These are phyloP conservation scores for Abrus pulchellus DNA, from an alignment of 306 rosid genomes.

Conservation along the genomic window DNA sequence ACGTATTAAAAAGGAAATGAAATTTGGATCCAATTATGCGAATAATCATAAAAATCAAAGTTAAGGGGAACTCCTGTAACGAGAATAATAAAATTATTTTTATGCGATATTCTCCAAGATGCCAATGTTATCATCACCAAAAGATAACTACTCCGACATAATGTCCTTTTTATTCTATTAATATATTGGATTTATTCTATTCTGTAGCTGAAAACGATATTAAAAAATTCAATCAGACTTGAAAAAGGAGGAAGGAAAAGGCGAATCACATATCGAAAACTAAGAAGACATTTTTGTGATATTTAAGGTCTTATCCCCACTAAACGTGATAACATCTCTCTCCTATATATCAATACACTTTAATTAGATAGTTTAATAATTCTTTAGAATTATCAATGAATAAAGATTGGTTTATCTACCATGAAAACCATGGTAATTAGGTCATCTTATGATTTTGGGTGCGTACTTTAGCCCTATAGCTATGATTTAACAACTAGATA, in stretches of 20 bases:
- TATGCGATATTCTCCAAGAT: constrained; percentile 1
- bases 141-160: neutral
- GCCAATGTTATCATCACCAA: constrained; percentile 10
- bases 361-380: neutral
- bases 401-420: too few species aligned
- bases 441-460: too few species aligned
- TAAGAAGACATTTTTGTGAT: constrained; percentile 6
- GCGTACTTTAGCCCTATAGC: neutral
- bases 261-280: constrained; percentile 1
- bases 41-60: neutral
- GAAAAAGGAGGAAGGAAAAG: neutral
- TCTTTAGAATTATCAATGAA: too few species aligned
- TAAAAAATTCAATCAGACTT: neutral
- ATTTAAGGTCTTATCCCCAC: constrained; percentile 13
- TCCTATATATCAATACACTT: neutral
- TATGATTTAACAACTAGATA: neutral
- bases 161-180: neutral
- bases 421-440: too few species aligned
- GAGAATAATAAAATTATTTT: neutral
- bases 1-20: neutral
- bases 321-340: neutral
- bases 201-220: neutral
- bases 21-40: neutral
- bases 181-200: constrained; percentile 1
- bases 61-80: neutral